Base-by-base conservation (phyloP, 495 filamentous ascomycete species). In the Aspergillus haitiensis region DNA sequence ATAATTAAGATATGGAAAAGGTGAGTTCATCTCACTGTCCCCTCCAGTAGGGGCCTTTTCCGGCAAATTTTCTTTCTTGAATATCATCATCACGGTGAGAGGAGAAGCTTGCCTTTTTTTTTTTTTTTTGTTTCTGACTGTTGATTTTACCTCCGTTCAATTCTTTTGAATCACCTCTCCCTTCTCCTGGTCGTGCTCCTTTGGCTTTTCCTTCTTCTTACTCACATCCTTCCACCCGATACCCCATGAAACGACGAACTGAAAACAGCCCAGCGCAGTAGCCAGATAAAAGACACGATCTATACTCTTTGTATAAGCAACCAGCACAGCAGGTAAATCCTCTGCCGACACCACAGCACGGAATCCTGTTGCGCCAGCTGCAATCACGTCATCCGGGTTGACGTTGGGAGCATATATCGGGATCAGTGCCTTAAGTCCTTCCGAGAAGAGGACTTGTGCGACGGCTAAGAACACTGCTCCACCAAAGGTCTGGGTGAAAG, bases 391-490 rank as follows among this genome's bases (percentile, higher is more conserved):
- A 0, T 35, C 35, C 0, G 84, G 68, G 55, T 85, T 63, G 6
- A 74, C 57, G 2, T 18, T 50, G 0, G 69, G 67, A 12, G 72
- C 67, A 39, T 68, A 67, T 16, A 64, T 62, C 0, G 64, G 67
- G 5, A 91, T 73, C 16, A 82, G 74, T 16, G 71, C 62, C 9
- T 82, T 65, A 8, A 92, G 78, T 39, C 78, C 75, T 67, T 87
- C 87, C 37, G 77, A 76, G 62, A 93, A 88, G 58, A 91, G 78
- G 51, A 83, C 88, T 62, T 91, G 81, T 21, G 75, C 85, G 9
- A 90, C 80, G 2, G 80, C 80, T 21, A 92, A 78, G 66, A 87
- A 89, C 5, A 90, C 67, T 0, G 86, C 81, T n/a, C 83, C 86
- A 39, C 84, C 85, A 6, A 91, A 74, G 1, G 80, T 85, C 65